Base-by-base conservation (phyloP, 352 stramenopile genomes). In the Phytophthora tentaculata region DNA sequence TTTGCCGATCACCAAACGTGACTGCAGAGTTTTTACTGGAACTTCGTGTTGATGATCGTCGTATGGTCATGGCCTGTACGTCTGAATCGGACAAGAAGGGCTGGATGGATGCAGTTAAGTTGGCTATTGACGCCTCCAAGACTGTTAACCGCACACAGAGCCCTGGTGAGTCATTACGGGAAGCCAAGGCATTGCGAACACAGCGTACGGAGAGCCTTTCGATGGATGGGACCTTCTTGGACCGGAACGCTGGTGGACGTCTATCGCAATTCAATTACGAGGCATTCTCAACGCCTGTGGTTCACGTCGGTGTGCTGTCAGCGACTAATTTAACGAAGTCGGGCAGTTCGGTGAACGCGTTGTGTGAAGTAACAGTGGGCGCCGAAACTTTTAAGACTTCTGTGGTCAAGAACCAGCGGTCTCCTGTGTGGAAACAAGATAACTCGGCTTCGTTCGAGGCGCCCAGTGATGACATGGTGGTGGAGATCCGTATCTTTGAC, bases 251-350 rank as follows among this genome's bases (percentile, higher is more conserved):
- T 22, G 79, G 73, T 53, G 85, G 87, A 22, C 85, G 87, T 58
- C 64, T 95, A 28, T 95, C 87, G 10, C 88, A 95, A 48, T 95
- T 95, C 65, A 93, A 93, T 62, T 95, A 94, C 56, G 86, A 93
- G 29, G 76, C 82, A 23, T 95, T 95, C 61, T 84, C 84, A 16
- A 92, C 84, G 5, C 88, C 88, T 24, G 85, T 94, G 17, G 61
- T 95, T 24, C 88, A 95, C 71, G 82, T 92, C 47, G 76, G 73
- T n/a, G 86, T 95, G 23, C 53, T 95, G 29, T 94, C 88, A 16
- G 88, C 86, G 12, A 93, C 86, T 16, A 95, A 95, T 56, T 58
- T 95, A 58, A 82, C 86, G 10, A 93, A 92, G 63, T 76, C 81
- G 14, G 83, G 83, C 26, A 88, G 84, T 37, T 80, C 81, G 5